A percentile compares a stretch with the other conserved stretches of the same genome.
Conservation (phyloP, 169 alveolate genomes). For the Plasmodium vinckei region DNA sequence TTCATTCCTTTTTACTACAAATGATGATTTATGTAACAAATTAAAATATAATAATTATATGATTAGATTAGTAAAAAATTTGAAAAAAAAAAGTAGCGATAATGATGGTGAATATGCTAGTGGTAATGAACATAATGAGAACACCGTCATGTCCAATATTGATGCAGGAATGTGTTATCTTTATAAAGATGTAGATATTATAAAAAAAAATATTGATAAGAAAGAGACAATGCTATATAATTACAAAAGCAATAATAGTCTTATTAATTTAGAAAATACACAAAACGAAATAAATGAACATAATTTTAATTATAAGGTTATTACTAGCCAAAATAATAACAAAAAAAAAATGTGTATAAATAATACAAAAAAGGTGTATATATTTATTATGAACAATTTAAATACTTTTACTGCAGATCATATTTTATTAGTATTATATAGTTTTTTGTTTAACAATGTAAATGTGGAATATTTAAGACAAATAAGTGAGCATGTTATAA, state of each 20-base stretch:
- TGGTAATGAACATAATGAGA: background rate
- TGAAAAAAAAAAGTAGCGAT: constrained; percentile 1
- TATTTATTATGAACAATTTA: constrained; percentile 19
- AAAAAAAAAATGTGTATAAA: constrained; percentile 6
- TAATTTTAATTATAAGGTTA: background rate
- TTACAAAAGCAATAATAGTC: background rate
- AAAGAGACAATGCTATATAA: background rate
- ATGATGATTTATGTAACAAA: constrained; percentile 26
- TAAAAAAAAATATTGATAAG: constrained; percentile 1
- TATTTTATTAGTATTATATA: constrained; percentile 30
- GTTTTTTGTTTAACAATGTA: constrained; percentile 23
- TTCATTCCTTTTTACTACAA: constrained; percentile 13
- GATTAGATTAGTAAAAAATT: constrained; percentile 38
- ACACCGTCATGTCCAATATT: background rate
- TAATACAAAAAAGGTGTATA: constrained; percentile 12
- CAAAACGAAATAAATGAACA: background rate
- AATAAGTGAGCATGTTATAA: constrained; percentile 55
- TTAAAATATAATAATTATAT: constrained; percentile 34
- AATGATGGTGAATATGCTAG: too few relatives aligned
- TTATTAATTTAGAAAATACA: background rate
- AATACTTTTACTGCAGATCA: constrained; percentile 26
- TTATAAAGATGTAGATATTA: constrained; percentile 36
- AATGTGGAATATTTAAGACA: constrained; percentile 32
- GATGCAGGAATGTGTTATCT: constrained; percentile 42
- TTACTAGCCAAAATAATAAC: background rate